Evolutionary conservation across 225 moss, liverwort and hornwort genomes (phyloP), one percentile per base, ranked within the genome.

Genomic region (Physcomitrellopsis africana): DNA sequence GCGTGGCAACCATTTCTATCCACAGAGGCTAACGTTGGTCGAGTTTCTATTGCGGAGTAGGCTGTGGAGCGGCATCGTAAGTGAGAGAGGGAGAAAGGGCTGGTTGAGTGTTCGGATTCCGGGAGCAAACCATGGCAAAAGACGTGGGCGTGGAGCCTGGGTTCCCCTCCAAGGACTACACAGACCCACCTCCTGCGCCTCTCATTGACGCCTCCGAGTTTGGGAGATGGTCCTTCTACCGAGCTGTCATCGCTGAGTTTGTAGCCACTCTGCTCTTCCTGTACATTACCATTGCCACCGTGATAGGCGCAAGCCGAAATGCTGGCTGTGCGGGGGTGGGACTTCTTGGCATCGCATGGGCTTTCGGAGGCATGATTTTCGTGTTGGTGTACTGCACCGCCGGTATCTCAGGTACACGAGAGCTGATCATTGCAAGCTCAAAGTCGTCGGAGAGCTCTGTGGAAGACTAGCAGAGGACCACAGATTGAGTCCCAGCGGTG

Each of bases 371-470:
- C 32, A 84, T 81, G 77, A 77, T 81, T 69, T 84, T 84, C 54
- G 17, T 84, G 41, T 51, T 84, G 53, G 84, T 84, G 9, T 84
- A 84, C 53, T 84, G 84, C 73, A 81, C 73, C 22, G 84, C 84
- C 9, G 81, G 84, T 1, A 17, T 84, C 19, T 84, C 84, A 56
- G 84, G 85, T 85, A 70, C 20, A 54, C 10, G 13, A 12, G 17
- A 11, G 13, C 13, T 51, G 51, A 17, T 12, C 17, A 17, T 51
- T 51, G 2, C 51, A 51, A 51, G 51, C 51, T 12, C 51, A 51
- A 51, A 11, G 51, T 51, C 7, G 32, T 7, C 32, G 32, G 3
- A 2, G 32, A 37, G 4, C 32, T 37, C 32, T 37, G 1, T 37
- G 32, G 32, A 37, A 37, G 32, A 37, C 32, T 37, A 37, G 4